Evolutionary conservation across 2,329 filamentous ascomycete species (phyloP).

Genomic region (Trichophyton rubrum): DNA sequence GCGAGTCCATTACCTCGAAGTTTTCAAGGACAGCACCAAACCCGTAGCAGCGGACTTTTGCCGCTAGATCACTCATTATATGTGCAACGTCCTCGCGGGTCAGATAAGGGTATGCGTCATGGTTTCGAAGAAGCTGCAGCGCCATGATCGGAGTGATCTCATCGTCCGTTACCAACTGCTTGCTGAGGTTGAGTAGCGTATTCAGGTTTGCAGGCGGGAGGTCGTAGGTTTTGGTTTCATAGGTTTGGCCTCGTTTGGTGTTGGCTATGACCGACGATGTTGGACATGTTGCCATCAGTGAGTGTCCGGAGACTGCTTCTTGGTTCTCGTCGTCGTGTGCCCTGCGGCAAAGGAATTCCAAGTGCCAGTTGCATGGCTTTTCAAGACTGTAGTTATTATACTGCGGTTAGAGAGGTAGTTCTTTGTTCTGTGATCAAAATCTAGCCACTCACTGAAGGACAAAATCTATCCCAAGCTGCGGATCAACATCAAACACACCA

Average conservation of each 20-base stretch:
- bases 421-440: neutral
- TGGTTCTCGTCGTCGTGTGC: slow-evolving; percentile 45
- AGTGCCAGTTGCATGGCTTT: slow-evolving; percentile 83
- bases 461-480: slow-evolving; percentile 38
- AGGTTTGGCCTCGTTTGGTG: slow-evolving; percentile 41
- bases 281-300: slow-evolving; percentile 83
- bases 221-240: slow-evolving; percentile 65
- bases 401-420: neutral
- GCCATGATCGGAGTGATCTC: slow-evolving; percentile 88
- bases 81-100: slow-evolving; percentile 55
- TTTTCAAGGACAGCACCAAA: slow-evolving; percentile 60
- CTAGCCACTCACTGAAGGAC: slow-evolving; percentile 32
- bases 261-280: slow-evolving; percentile 51
- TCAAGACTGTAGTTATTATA: slow-evolving; percentile 42
- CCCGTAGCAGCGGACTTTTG: slow-evolving; percentile 84
- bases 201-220: slow-evolving; percentile 62
- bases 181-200: slow-evolving; percentile 73
- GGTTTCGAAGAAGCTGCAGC: slow-evolving; percentile 66
- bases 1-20: slow-evolving; percentile 55
- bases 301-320: slow-evolving; percentile 66
- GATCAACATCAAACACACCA: slow-evolving; percentile 34
- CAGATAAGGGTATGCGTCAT: slow-evolving; percentile 57
- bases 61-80: slow-evolving; percentile 59
- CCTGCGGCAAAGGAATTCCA: slow-evolving; percentile 56
- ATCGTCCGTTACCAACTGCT: slow-evolving; percentile 68